A percentile compares a stretch with the other conserved stretches of the same genome.
These are phyloP conservation scores for Coemansia sp. DNA, from an alignment of 192 early-diverging fungal species.

Conservation along the genomic window DNA sequence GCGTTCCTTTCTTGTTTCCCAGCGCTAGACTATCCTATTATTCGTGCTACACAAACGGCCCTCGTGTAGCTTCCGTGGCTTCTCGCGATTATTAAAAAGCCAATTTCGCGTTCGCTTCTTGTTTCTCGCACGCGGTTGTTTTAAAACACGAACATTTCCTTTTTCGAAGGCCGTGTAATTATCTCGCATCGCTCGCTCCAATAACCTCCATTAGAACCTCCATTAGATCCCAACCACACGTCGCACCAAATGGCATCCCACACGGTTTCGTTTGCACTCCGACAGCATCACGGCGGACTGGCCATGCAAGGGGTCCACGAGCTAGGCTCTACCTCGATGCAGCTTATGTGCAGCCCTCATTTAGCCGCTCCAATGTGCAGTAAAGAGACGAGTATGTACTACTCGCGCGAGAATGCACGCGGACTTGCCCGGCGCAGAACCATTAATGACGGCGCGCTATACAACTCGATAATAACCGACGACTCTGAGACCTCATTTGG, in stretches of 20 bases:
- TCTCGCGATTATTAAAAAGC: background rate
- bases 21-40: background rate
- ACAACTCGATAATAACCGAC: background rate
- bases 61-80: background rate
- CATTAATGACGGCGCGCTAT: background rate
- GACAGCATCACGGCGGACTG: background rate
- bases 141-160: background rate
- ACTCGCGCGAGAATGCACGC: background rate
- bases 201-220: no score
- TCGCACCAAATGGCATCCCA: background rate
- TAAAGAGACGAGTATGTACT: background rate
- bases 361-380: background rate
- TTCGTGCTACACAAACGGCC: background rate
- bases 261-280: background rate
- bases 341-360: background rate
- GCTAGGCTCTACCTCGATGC: background rate
- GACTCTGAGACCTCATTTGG: background rate
- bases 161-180: background rate
- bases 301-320: background rate
- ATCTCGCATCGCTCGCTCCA: no score
- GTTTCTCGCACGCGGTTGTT: background rate
- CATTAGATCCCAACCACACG: background rate
- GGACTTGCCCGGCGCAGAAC: conserved; percentile 1
- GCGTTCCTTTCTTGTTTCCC: background rate
- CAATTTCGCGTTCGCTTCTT: background rate